These are phyloP conservation scores for Colletotrichum ledebouriae DNA, from an alignment of 2,329 filamentous ascomycete species.

Conservation along the genomic window DNA sequence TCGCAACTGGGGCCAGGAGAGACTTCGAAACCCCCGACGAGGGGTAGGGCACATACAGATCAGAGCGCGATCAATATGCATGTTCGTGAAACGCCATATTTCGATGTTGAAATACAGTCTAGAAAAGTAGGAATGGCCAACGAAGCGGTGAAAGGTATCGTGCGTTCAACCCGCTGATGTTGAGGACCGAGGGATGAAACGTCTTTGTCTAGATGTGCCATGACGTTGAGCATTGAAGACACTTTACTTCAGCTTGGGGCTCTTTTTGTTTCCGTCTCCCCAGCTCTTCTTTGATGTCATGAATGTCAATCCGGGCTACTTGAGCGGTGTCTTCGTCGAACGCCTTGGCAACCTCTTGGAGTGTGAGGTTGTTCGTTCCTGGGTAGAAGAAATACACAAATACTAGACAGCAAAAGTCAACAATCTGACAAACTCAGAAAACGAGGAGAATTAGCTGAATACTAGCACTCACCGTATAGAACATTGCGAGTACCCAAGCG, in stretches of 20 bases:
- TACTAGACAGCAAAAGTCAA: not conserved
- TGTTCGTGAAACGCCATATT: too few species aligned
- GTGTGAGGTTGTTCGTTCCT: conserved; percentile 13
- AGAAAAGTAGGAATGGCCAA: too few species aligned
- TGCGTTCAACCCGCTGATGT: too few species aligned
- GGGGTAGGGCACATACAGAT: not conserved
- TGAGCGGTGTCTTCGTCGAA: conserved; percentile 8
- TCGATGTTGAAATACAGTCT: too few species aligned
- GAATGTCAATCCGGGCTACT: not conserved
- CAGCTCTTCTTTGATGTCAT: not conserved
- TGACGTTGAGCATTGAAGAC: too few species aligned
- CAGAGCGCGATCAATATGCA: not conserved
- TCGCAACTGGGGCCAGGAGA: conserved; percentile 10
- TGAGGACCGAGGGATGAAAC: too few species aligned
- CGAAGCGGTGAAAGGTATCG: too few species aligned
- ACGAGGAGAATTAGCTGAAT: not conserved
- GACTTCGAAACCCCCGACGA: conserved; percentile 31
- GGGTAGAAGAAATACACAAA: not conserved
- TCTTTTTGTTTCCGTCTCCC: not conserved
- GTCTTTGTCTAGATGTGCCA: too few species aligned
- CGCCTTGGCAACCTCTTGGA: conserved; percentile 4
- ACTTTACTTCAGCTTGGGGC: not conserved
- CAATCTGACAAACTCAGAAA: not conserved
- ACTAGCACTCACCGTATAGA: not conserved
- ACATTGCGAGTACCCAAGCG: conserved; percentile 1